A percentile compares a stretch with the other conserved stretches of the same genome.
Evolutionary conservation across 2,329 filamentous ascomycete species (phyloP).

Genomic region (Calcarisporium arbuscula): DNA sequence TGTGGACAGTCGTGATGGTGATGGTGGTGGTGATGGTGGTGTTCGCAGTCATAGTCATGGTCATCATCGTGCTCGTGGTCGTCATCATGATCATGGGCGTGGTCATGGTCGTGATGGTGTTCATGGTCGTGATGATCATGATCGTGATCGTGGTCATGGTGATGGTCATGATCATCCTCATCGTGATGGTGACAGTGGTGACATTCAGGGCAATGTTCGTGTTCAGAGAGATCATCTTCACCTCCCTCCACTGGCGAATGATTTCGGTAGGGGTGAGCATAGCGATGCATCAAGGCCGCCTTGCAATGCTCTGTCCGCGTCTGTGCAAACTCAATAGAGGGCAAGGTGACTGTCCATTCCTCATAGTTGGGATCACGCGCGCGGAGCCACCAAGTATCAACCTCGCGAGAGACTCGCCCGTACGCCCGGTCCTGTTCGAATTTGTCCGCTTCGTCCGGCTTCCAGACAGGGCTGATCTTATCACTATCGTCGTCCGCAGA

Average conservation of each 20-base stretch:
- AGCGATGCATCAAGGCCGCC: slow-evolving; percentile 52
- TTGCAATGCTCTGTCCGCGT: slow-evolving; percentile 52
- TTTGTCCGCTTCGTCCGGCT: slow-evolving; percentile 47
- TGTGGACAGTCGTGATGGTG: slow-evolving; percentile 31
- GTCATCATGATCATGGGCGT: slow-evolving; percentile 23
- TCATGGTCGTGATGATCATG: slow-evolving; percentile 34
- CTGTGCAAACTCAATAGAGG: slow-evolving; percentile 53
- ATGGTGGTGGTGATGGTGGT: slow-evolving; percentile 26
- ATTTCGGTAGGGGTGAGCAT: slow-evolving; percentile 38
- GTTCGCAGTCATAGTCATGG: slow-evolving; percentile 17
- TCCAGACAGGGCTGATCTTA: slow-evolving; percentile 42
- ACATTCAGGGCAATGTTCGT: slow-evolving; percentile 30
- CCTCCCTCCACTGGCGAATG: slow-evolving; percentile 29
- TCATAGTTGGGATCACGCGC: slow-evolving; percentile 55
- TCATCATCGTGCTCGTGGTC: slow-evolving; percentile 20
- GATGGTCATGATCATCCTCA: slow-evolving; percentile 42
- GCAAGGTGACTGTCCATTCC: slow-evolving; percentile 53
- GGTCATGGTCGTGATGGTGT: slow-evolving; percentile 18
- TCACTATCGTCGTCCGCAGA: slow-evolving; percentile 31
- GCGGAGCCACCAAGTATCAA: slow-evolving; percentile 59
- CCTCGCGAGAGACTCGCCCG: slow-evolving; percentile 56
- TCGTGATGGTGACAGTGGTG: slow-evolving; percentile 36
- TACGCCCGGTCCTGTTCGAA: slow-evolving; percentile 54
- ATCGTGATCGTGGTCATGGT: slow-evolving; percentile 36
- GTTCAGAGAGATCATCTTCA: slow-evolving; percentile 32